phyloP scores from a whole-genome alignment of 164 flowering plant genomes.

The Aristolochia californica region DNA sequence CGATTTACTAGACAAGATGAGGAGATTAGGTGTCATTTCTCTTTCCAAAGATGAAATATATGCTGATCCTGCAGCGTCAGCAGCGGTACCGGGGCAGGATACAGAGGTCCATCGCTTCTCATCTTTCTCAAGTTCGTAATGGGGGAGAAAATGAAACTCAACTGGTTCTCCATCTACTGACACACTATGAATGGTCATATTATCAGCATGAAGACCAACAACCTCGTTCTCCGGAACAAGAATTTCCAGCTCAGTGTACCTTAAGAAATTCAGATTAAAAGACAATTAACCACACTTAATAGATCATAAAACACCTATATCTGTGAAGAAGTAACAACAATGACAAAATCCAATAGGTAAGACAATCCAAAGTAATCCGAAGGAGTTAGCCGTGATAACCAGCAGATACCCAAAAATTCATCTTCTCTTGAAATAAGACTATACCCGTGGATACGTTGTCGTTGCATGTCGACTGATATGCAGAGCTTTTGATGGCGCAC shows the following conservation, averaged over 20 bases:
- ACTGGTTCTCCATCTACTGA: slow-evolving; percentile 76
- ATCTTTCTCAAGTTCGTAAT: slow-evolving; percentile 37
- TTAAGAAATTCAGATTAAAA: slow-evolving; percentile 12
- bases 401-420: background rate
- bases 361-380: background rate
- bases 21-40: slow-evolving; percentile 65
- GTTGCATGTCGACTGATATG: slow-evolving; percentile 61
- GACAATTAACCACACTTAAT: background rate
- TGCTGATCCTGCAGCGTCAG: slow-evolving; percentile 68
- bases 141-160: slow-evolving; percentile 63
- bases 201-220: slow-evolving; percentile 80
- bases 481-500: slow-evolving; percentile 96
- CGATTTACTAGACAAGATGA: slow-evolving; percentile 49
- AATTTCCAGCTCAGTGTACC: slow-evolving; percentile 71
- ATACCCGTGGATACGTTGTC: slow-evolving; percentile 72
- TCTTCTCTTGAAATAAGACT: background rate
- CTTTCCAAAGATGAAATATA: slow-evolving; percentile 59
- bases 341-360: background rate
- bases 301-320: background rate
- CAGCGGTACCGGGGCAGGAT: slow-evolving; percentile 53
- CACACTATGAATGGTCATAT: slow-evolving; percentile 64
- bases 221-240: slow-evolving; percentile 76
- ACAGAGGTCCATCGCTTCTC: slow-evolving; percentile 66
- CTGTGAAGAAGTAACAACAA: too few species aligned
- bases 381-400: background rate